Conservation (phyloP, 768 basidiomycete genomes). For the Lactarius hatsudake region DNA sequence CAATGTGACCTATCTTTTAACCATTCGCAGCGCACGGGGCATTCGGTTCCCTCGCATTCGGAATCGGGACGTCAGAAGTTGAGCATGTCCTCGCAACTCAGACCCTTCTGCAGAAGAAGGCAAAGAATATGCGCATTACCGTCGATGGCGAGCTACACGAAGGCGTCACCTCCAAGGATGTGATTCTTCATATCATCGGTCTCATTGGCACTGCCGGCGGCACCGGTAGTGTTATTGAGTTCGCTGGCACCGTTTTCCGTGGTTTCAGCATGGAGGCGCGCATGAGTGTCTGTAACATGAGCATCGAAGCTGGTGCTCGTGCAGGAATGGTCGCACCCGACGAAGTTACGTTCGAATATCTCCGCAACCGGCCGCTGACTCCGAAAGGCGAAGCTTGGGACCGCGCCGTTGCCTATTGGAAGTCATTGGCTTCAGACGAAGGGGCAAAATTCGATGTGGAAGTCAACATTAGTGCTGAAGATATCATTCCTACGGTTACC, state of each 20-base stretch:
- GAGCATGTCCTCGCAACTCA: slow-evolving; percentile 70
- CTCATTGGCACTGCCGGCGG: slow-evolving; percentile 64
- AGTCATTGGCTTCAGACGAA: slow-evolving; percentile 51
- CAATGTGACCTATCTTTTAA: slow-evolving; percentile 4
- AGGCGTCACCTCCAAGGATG: slow-evolving; percentile 62
- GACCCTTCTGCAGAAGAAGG: slow-evolving; percentile 58
- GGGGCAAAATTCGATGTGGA: slow-evolving; percentile 58
- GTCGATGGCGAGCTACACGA: slow-evolving; percentile 55
- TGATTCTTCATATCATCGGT: slow-evolving; percentile 63
- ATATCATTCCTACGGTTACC: slow-evolving; percentile 62
- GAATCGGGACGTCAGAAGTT: slow-evolving; percentile 67
- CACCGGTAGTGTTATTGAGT: slow-evolving; percentile 64
- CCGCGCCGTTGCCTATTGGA: slow-evolving; percentile 57
- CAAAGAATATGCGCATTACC: slow-evolving; percentile 63
- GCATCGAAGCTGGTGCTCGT: slow-evolving; percentile 63
- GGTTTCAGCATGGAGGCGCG: slow-evolving; percentile 61
- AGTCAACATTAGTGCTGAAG: slow-evolving; percentile 55
- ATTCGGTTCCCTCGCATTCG: slow-evolving; percentile 65
- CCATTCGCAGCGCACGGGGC: slow-evolving; percentile 52
- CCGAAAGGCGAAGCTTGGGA: slow-evolving; percentile 62
- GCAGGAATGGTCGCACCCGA: slow-evolving; percentile 68
- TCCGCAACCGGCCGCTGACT: slow-evolving; percentile 55
- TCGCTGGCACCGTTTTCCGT: slow-evolving; percentile 54
- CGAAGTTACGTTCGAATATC: slow-evolving; percentile 59
- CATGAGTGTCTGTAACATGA: slow-evolving; percentile 65